Evolutionary conservation across 1,139 yeast genomes (phyloP).

Genomic region (Candida neerlandica): DNA sequence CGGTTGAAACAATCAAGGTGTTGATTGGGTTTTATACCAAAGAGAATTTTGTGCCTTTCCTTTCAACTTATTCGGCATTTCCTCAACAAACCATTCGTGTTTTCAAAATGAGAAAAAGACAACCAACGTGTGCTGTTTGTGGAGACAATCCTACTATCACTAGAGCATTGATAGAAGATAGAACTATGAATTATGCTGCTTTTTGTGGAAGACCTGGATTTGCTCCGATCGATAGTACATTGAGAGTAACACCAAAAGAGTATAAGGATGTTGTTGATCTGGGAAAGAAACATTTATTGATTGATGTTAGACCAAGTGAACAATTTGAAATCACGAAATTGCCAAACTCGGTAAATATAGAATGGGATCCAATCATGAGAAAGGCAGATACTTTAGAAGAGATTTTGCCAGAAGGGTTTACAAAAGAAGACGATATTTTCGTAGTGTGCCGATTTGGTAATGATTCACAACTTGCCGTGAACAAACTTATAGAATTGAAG

Average conservation of each 20-base stretch:
- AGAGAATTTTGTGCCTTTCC: slow-evolving; percentile 64
- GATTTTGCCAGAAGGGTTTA: slow-evolving; percentile 25
- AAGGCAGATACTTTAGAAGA: slow-evolving; percentile 31
- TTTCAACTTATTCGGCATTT: slow-evolving; percentile 72
- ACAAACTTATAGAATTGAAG: slow-evolving; percentile 53
- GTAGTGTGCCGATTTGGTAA: slow-evolving; percentile 88
- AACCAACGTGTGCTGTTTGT: slow-evolving; percentile 65
- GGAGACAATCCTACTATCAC: slow-evolving; percentile 56
- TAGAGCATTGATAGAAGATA: slow-evolving; percentile 43
- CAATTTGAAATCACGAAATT: slow-evolving; percentile 72
- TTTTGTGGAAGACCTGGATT: slow-evolving; percentile 67
- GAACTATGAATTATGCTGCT: slow-evolving; percentile 59
- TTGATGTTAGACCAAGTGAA: slow-evolving; percentile 83
- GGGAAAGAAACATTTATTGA: slow-evolving; percentile 27
- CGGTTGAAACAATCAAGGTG: slow-evolving; percentile 81
- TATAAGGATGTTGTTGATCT: slow-evolving; percentile 25
- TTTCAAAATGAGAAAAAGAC: slow-evolving; percentile 79
- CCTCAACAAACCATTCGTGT: slow-evolving; percentile 69
- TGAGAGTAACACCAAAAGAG: slow-evolving; percentile 54
- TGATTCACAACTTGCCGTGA: slow-evolving; percentile 82
- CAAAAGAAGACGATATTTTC: slow-evolving; percentile 28
- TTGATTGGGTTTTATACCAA: slow-evolving; percentile 56
- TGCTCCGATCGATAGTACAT: slow-evolving; percentile 39
- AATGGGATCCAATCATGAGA: slow-evolving; percentile 52
- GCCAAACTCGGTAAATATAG: slow-evolving; percentile 63